Base-by-base conservation (phyloP, 2,329 filamentous ascomycete species). In the Pleurostoma richardsiae region DNA sequence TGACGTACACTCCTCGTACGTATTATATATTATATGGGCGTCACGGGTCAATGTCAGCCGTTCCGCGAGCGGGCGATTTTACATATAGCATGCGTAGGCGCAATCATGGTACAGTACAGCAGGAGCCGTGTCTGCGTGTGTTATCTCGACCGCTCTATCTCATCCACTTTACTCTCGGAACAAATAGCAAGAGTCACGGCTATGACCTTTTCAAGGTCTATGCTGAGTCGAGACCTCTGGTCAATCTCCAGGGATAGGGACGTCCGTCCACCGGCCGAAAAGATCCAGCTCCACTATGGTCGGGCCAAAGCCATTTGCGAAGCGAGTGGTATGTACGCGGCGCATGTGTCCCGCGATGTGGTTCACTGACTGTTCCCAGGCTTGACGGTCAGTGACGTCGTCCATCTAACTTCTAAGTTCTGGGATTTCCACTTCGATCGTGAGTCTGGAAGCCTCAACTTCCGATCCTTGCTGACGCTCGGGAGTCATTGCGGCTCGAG, bases 351-450 rank as follows among this genome's bases (percentile, higher is more conserved):
- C 33, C 33, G 33, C 33, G 33, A 40, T 30, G 2, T n/a, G 36
- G 6, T 5, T 5, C 3, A 5, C 3, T 3, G 29, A 36, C 33
- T 8, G 33, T n/a, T 36, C 26, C 2, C 3, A 30, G 54, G 49
- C 11, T 47, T 56, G 39, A 55, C 49, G 1, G 39, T 54, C 1
- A 45, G 56, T 4, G 57, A 62, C 43, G 53, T 62, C 6, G 40
- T 48, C 3, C 40, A 49, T 10, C 46, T 60, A 6, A 50, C 31
- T 4, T 53, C 54, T 26, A 56, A 52, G 7, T 63, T 60, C 42
- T 61, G 57, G 55, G 49, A 54, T 3, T 54, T 57, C 19, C 54
- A 58, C 42, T 49, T 45, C 8, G 42, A 58, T 38, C 42, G 57
- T 60, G 52, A 39, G 56, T 48, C 8, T 30, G 30, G 4, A 3